Conservation (phyloP, 371 early-diverging fungal genomes). For the Mortierella sp. region DNA sequence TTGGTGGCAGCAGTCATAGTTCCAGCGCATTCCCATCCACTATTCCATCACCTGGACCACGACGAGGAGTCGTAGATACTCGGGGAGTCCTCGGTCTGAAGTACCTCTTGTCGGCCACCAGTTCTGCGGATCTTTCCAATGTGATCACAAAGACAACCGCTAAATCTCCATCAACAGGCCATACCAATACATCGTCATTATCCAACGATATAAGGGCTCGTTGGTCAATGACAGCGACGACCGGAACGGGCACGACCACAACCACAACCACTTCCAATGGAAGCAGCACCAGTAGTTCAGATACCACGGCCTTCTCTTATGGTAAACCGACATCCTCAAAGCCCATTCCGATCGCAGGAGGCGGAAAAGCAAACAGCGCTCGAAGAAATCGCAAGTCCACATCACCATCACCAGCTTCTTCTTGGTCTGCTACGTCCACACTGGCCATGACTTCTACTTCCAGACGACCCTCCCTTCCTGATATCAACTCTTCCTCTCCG, state of each 20-base stretch:
- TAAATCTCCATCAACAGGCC: background rate
- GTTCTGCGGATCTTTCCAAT: slow-evolving; percentile 44
- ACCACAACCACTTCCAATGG: background rate
- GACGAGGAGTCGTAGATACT: slow-evolving; percentile 11
- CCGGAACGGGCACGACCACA: background rate
- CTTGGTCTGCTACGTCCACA: slow-evolving; percentile 13
- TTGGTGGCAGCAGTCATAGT: background rate
- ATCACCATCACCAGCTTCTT: slow-evolving; percentile 14
- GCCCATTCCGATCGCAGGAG: slow-evolving; percentile 18
- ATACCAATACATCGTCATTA: background rate
- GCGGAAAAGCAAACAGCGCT: background rate
- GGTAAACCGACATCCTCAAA: slow-evolving; percentile 8
- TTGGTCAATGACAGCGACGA: background rate
- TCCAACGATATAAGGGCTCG: slow-evolving; percentile 12
- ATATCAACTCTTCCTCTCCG: background rate
- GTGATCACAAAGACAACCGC: slow-evolving; percentile 34
- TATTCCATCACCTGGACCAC: slow-evolving; percentile 19
- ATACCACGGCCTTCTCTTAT: background rate
- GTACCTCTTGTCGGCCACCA: slow-evolving; percentile 40
- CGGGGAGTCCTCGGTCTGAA: slow-evolving; percentile 29
- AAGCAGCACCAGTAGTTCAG: background rate
- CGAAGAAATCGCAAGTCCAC: slow-evolving; percentile 11
- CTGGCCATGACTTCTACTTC: background rate
- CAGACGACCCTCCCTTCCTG: slow-evolving; percentile 14
- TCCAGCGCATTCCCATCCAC: slow-evolving; percentile 10